Evolutionary conservation across 768 basidiomycete genomes (phyloP), one percentile per base, ranked within the genome.

Genomic region (Tricholomella constricta): DNA sequence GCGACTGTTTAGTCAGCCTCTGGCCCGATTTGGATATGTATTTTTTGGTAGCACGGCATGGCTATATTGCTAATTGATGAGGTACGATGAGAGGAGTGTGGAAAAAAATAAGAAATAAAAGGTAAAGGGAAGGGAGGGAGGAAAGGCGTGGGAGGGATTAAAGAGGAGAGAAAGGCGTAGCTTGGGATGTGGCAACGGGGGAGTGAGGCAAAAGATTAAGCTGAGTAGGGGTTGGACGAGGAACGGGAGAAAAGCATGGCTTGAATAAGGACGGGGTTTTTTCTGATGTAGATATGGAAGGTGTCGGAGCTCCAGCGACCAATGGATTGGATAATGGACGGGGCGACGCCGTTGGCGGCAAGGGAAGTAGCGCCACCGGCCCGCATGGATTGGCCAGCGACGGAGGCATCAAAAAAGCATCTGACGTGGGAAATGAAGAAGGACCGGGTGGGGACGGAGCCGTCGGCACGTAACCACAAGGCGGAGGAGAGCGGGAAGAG

Each of bases 301-400:
- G 67, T 34, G 2, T 63, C 55, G 1, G 73, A 75, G 1, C 69
- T 50, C 77, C 76, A 78, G 0, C 72, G 60, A 0, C 77, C 76
- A 0, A 67, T 52, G 0, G 63, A 65, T 44, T 76, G 75, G 19
- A 79, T 77, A 11, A 62, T 32, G 26, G 59, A 46, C 0, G 65
- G 61, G 0, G 68, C 47, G 2, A 62, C 56, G 0, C 75, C 73
- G 0, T 29, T 25, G 1, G 52, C 45, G 0, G 74, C 75, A 1
- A 72, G 62, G 4, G 46, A 45, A 0, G 75, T 78, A 0, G 75
- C 74, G 2, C 75, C 73, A 0, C 76, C 75, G 0, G 73, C 41
- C 2, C 41, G 41, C 17, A 42, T 25, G 23, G 41, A 42, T 26
- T 42, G 41, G 2, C 41, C 41, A 6, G 23, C 41, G 23, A 42